A percentile compares a stretch with the other conserved stretches of the same genome.
Evolutionary conservation across 495 filamentous ascomycete genomes (phyloP).

Genomic region (Bathelium albidoporum): DNA sequence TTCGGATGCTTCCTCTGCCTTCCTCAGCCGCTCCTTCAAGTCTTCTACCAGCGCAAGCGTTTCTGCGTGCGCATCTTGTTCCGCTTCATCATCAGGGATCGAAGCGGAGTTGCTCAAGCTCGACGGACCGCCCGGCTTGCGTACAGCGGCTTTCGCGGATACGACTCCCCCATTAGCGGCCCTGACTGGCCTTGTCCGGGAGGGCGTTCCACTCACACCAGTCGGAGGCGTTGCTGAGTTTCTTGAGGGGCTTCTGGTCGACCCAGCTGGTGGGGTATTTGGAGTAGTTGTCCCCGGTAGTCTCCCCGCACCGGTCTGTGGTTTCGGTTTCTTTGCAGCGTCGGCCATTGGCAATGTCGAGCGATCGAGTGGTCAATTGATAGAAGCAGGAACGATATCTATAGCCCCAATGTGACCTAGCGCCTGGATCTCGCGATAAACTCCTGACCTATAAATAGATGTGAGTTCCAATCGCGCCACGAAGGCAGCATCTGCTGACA

Average conservation of each 20-base stretch:
- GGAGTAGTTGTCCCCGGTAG: not conserved
- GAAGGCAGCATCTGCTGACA: not conserved
- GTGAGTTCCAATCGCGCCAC: not conserved
- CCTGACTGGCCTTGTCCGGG: constrained; percentile 13
- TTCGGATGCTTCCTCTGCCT: constrained; percentile 68
- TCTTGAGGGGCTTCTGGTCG: not conserved
- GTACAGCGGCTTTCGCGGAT: constrained; percentile 22
- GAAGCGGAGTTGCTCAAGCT: constrained; percentile 6
- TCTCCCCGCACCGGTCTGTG: not conserved
- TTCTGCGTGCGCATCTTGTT: constrained; percentile 56
- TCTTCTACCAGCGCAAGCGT: constrained; percentile 75
- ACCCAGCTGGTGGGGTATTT: not conserved
- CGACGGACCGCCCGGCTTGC: constrained; percentile 8
- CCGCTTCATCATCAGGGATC: constrained; percentile 20
- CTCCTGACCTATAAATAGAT: not conserved
- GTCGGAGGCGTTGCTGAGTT: not conserved
- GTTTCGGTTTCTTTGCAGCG: not conserved
- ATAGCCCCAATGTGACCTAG: not conserved
- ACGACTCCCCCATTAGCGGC: constrained; percentile 10
- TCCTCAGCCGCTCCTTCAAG: constrained; percentile 66
- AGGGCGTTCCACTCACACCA: not conserved
- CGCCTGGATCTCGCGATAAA: not conserved
- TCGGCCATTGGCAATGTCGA: not conserved
- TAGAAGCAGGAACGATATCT: not conserved
- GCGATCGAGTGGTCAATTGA: not conserved